phyloP scores from a whole-genome alignment of 1,139 yeast genomes.

The Suhomyces bokatorum region DNA sequence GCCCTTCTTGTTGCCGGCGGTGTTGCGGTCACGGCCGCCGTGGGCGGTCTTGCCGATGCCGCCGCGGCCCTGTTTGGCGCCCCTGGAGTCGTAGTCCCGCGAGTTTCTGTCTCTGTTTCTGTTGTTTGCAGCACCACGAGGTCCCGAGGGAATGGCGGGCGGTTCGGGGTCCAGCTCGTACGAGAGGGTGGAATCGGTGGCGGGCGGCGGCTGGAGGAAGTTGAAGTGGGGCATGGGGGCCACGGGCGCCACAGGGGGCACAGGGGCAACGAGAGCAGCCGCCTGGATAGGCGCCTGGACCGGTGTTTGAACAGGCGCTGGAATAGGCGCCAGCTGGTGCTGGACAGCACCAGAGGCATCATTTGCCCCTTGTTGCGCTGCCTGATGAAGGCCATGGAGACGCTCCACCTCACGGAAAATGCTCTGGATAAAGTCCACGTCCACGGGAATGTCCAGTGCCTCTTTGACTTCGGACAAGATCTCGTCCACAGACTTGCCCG shows the following conservation, averaged over 20 bases:
- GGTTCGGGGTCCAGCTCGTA: neutral
- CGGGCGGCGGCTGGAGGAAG: slow-evolving; percentile 7
- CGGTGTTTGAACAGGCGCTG: neutral
- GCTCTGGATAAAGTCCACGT: slow-evolving; percentile 47
- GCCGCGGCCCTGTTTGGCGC: slow-evolving; percentile 12
- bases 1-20: slow-evolving; percentile 19
- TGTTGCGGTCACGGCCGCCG: slow-evolving; percentile 2
- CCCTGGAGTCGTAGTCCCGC: slow-evolving; percentile 8
- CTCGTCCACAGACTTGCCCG: slow-evolving; percentile 64
- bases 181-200: neutral
- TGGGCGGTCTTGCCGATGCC: slow-evolving; percentile 13
- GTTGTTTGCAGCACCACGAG: slow-evolving; percentile 13
- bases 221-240: slow-evolving; percentile 11
- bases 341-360: neutral
- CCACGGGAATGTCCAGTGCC: slow-evolving; percentile 64
- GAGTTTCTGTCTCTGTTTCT: slow-evolving; percentile 9
- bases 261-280: neutral
- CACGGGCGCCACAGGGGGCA: neutral
- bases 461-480: slow-evolving; percentile 65
- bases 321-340: neutral
- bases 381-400: slow-evolving; percentile 22
- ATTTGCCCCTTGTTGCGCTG: slow-evolving; percentile 6
- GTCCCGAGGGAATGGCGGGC: slow-evolving; percentile 15
- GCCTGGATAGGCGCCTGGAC: neutral
- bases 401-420: slow-evolving; percentile 58